phyloP scores from a whole-genome alignment of 257 asterid species.

The Nicotiana noctiflora region DNA sequence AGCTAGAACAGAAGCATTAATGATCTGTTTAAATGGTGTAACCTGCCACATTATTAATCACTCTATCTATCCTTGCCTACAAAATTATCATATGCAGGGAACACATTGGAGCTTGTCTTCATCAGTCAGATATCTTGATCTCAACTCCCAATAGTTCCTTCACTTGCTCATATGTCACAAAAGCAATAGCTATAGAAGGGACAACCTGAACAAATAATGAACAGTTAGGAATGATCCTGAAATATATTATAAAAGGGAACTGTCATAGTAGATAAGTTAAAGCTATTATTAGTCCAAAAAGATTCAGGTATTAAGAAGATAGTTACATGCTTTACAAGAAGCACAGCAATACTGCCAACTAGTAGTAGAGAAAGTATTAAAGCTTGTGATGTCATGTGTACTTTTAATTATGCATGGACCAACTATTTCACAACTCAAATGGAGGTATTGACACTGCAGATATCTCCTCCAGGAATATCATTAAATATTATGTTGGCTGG shows the following conservation, averaged over 20 bases:
- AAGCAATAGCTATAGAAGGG: constrained; percentile 88
- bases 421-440: background rate
- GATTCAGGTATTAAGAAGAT: background rate
- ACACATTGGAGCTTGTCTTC: constrained; percentile 18
- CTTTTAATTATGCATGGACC: background rate
- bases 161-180: constrained; percentile 92
- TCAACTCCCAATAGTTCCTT: constrained; percentile 79
- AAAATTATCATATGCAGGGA: constrained; percentile 31
- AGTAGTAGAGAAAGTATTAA: background rate
- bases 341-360: background rate
- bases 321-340: background rate
- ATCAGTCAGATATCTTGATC: constrained; percentile 77
- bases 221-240: background rate
- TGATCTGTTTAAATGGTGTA: background rate
- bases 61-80: constrained; percentile 31
- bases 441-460: background rate
- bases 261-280: background rate
- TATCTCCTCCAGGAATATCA: background rate
- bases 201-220: constrained; percentile 53
- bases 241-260: background rate
- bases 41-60: background rate
- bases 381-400: background rate
- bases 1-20: background rate
- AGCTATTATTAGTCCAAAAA: background rate
- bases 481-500: background rate